phyloP scores from a whole-genome alignment of 2,329 filamentous ascomycete genomes.

The Xylariaceae sp. region DNA sequence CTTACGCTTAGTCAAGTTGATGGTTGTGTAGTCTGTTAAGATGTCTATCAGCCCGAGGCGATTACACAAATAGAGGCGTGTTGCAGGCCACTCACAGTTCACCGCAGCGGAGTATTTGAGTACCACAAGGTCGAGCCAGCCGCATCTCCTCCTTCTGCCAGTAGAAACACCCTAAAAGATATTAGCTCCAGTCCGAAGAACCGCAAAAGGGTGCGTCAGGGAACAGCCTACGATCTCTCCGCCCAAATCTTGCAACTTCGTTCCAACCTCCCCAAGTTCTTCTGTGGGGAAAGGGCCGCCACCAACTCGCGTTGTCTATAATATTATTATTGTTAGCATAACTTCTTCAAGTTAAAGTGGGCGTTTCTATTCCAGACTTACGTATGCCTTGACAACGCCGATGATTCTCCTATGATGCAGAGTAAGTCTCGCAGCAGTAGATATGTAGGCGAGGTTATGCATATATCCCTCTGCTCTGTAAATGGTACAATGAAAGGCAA shows the following conservation, averaged over 20 bases:
- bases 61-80: background rate
- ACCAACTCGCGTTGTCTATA: constrained; percentile 63
- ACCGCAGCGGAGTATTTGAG: constrained; percentile 30
- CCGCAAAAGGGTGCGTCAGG: no score
- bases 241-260: constrained; percentile 46
- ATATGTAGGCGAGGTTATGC: background rate
- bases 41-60: background rate
- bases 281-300: constrained; percentile 67
- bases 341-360: background rate
- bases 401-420: constrained; percentile 44
- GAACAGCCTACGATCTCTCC: constrained; percentile 36
- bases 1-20: constrained; percentile 43
- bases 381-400: constrained; percentile 63
- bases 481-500: no score
- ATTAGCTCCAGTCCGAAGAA: background rate
- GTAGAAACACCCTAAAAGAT: constrained; percentile 47
- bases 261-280: constrained; percentile 45
- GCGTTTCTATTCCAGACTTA: background rate
- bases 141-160: constrained; percentile 47
- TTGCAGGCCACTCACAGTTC: constrained; percentile 19
- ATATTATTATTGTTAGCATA: background rate
- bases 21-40: constrained; percentile 28
- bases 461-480: background rate
- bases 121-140: constrained; percentile 32
- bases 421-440: constrained; percentile 7